Percentiles rank a stretch among this genome's conserved stretches.
phyloP scores from a whole-genome alignment of 2,329 filamentous ascomycete genomes.

The Aciculosporium take region DNA sequence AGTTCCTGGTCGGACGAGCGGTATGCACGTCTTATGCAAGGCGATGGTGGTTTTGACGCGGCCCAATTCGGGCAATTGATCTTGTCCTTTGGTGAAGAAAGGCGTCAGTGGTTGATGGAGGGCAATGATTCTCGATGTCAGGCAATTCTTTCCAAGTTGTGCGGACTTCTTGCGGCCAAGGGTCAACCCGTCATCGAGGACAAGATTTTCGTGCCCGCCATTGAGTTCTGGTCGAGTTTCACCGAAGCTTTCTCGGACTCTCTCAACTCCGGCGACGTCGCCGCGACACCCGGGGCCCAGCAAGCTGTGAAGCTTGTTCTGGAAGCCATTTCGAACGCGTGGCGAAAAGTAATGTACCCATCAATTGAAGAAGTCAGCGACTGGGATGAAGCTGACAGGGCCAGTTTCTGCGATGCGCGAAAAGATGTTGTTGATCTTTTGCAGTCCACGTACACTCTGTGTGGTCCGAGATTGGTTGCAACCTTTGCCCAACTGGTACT shows the following conservation, averaged over 20 bases:
- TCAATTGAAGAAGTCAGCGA: slow-evolving; percentile 37
- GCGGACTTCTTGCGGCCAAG: slow-evolving; percentile 48
- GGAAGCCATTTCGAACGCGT: slow-evolving; percentile 50
- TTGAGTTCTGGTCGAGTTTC: slow-evolving; percentile 73
- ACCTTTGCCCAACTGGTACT: slow-evolving; percentile 43
- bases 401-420: slow-evolving; percentile 56
- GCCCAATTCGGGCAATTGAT: slow-evolving; percentile 53
- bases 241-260: slow-evolving; percentile 53
- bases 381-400: slow-evolving; percentile 58
- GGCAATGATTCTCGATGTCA: slow-evolving; percentile 34
- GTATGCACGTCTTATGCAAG: slow-evolving; percentile 40
- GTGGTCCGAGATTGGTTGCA: slow-evolving; percentile 39
- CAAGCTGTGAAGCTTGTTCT: slow-evolving; percentile 45
- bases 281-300: slow-evolving; percentile 39
- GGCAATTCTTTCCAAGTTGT: slow-evolving; percentile 43
- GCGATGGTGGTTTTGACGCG: slow-evolving; percentile 49
- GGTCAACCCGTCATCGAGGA: slow-evolving; percentile 60
- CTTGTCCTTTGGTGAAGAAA: slow-evolving; percentile 55
- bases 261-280: slow-evolving; percentile 34
- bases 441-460: slow-evolving; percentile 52
- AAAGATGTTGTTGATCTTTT: slow-evolving; percentile 70
- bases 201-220: slow-evolving; percentile 55
- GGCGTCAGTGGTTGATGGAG: slow-evolving; percentile 44
- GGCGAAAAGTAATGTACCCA: slow-evolving; percentile 57
- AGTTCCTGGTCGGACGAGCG: slow-evolving; percentile 43